phyloP scores from a whole-genome alignment of 495 filamentous ascomycete genomes.

The Ramalina intermedia region DNA sequence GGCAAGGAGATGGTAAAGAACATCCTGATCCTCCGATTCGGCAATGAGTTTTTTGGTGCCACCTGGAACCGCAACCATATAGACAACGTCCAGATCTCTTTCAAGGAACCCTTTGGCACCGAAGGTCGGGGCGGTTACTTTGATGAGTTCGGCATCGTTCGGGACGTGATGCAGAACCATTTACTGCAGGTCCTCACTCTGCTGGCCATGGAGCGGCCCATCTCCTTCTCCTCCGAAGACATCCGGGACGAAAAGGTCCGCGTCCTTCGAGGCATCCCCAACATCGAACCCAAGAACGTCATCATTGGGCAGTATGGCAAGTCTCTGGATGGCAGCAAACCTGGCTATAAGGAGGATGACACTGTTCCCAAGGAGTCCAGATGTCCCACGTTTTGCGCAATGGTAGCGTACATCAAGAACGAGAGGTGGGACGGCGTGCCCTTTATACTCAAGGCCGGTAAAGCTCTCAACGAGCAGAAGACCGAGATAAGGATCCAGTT shows the following conservation, averaged over 20 bases:
- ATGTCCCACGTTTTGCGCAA: constrained; percentile 94
- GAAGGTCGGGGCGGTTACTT: constrained; percentile 98
- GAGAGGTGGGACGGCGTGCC: constrained; percentile 99
- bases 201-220: constrained; percentile 94
- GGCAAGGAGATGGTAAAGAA: constrained; percentile 99
- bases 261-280: constrained; percentile 81
- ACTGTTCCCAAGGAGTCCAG: constrained; percentile 94
- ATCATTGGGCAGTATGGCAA: constrained; percentile 99
- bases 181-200: constrained; percentile 91
- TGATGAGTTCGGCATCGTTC: constrained; percentile 98
- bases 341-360: constrained; percentile 95
- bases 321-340: constrained; percentile 93
- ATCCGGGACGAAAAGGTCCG: constrained; percentile 98
- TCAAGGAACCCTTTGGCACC: constrained; percentile 99
- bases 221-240: constrained; percentile 96
- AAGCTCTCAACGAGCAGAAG: constrained; percentile 99
- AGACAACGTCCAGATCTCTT: constrained; percentile 94
- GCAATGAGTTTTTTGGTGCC: constrained; percentile 97
- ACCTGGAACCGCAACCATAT: constrained; percentile 99
- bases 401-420: constrained; percentile 98
- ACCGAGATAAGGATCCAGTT: constrained; percentile 99
- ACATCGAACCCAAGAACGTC: constrained; percentile 98
- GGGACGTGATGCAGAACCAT: constrained; percentile 98
- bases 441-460: constrained; percentile 98
- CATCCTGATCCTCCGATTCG: constrained; percentile 93